Base-by-base conservation (phyloP, 208 protist species). In the Leishmania lainsoni region DNA sequence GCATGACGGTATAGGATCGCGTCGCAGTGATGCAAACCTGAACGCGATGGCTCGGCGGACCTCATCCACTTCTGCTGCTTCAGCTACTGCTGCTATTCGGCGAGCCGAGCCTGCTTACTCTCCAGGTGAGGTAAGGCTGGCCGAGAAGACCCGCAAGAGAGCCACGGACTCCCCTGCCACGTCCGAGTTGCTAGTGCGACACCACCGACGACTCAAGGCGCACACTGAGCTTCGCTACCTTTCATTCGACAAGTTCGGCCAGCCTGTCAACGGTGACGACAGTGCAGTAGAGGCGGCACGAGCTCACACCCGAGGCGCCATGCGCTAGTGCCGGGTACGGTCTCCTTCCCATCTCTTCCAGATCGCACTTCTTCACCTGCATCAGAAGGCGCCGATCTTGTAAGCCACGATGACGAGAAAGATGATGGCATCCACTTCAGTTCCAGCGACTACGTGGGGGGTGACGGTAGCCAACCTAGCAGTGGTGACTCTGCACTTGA, bases 391-490 rank as follows among this genome's bases (percentile, higher is more conserved):
- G 26, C n/a, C 35, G 72, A 73, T 35, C 59, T 39, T 2, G 29
- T 35, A 45, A 74, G 65, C 12, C 35, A 54, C 17, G 79, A 81
- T 9, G 81, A 81, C 20, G 73, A 22, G 52, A 51, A 70, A 20
- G 80, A 81, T 22, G 68, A 49, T 17, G 79, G 17, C 52, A 81
- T 70, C 22, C 45, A 81, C 63, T 73, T 81, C 61, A 87, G 87
- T 65, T 85, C 81, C 32, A 86, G 83, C 59, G 78, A 86, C 32
- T 80, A 86, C 70, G 78, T 91, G n/a, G 89, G 89, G 32, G 84
- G 93, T 52, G 92, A 93, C 52, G 90, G 90, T 61, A 93, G 93
- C 69, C 87, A 88, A 59, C 78, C 87, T n/a, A 90, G 90, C 74
- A 83, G 79, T 70, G 90, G 88, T 69, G 76, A 88, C 81, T 90